phyloP scores from a whole-genome alignment of 306 rosid genomes.

The Acacia crassicarpa region DNA sequence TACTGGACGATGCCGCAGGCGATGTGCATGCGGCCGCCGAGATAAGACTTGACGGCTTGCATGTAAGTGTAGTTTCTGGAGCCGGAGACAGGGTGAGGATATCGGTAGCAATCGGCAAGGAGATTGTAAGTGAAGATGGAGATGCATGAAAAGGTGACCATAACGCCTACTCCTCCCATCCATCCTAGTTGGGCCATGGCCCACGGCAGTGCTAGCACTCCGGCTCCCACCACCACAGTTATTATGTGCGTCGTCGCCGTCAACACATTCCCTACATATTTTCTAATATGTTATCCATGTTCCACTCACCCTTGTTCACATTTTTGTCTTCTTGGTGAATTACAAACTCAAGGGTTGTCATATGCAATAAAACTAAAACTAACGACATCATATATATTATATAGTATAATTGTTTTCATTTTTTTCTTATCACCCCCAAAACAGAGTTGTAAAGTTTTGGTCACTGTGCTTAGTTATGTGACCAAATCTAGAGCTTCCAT shows the following conservation, averaged over 20 bases:
- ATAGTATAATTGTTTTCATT: too few relatives aligned
- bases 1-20: constrained; percentile 47
- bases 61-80: constrained; percentile 50
- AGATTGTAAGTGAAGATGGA: constrained; percentile 45
- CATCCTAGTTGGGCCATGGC: constrained; percentile 52
- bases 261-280: constrained; percentile 39
- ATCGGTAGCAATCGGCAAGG: constrained; percentile 52
- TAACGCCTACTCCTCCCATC: constrained; percentile 38
- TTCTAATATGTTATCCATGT: neutral
- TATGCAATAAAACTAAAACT: too few relatives aligned
- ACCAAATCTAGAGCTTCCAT: too few relatives aligned
- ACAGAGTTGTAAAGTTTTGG: neutral
- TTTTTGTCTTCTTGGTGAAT: too few relatives aligned
- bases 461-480: too few relatives aligned
- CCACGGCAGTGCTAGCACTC: constrained; percentile 50
- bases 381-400: too few relatives aligned
- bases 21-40: constrained; percentile 48
- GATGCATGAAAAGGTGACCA: constrained; percentile 33
- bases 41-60: constrained; percentile 44
- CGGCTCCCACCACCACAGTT: constrained; percentile 50
- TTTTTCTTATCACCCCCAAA: too few relatives aligned
- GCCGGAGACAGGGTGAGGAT: constrained; percentile 44
- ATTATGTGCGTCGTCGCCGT: constrained; percentile 47
- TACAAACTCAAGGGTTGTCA: too few relatives aligned
- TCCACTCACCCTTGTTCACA: neutral